These are phyloP conservation scores for Malassezia sympodialis DNA, from an alignment of 1,284 basidiomycete species.

Conservation along the genomic window DNA sequence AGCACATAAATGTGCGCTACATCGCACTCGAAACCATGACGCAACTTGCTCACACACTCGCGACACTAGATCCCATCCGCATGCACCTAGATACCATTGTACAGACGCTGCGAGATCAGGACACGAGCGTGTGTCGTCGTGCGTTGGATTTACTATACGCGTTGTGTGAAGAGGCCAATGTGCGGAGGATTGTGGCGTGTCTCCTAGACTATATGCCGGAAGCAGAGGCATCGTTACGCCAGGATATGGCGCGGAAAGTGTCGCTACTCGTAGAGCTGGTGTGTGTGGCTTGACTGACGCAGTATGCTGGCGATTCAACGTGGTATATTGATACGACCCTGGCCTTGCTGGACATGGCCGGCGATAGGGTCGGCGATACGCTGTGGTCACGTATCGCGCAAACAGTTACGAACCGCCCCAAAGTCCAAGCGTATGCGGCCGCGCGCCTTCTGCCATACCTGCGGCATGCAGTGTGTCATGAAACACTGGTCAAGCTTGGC, in stretches of 20 bases:
- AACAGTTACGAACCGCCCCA: slow-evolving; percentile 95
- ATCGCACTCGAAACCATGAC: slow-evolving; percentile 97
- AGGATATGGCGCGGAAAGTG: slow-evolving; percentile 98
- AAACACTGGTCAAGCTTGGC: slow-evolving; percentile 92
- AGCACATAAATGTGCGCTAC: slow-evolving; percentile 97
- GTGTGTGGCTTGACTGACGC: slow-evolving; percentile 40
- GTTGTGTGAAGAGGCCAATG: slow-evolving; percentile 95
- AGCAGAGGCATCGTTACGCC: slow-evolving; percentile 87
- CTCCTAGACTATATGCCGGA: slow-evolving; percentile 81
- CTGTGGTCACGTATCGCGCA: slow-evolving; percentile 99
- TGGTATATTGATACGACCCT: slow-evolving; percentile 55
- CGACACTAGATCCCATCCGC: slow-evolving; percentile 78
- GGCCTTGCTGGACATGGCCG: slow-evolving; percentile 86
- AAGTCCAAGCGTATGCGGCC: slow-evolving; percentile 77
- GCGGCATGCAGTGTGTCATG: slow-evolving; percentile 77
- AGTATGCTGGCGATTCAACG: slow-evolving; percentile 68
- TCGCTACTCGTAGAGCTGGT: slow-evolving; percentile 77
- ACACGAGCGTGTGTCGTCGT: slow-evolving; percentile 87
- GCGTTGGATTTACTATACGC: slow-evolving; percentile 93
- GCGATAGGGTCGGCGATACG: slow-evolving; percentile 95
- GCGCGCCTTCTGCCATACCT: slow-evolving; percentile 64
- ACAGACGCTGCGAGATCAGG: slow-evolving; percentile 82
- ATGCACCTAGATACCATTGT: slow-evolving; percentile 93
- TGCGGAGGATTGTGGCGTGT: slow-evolving; percentile 87
- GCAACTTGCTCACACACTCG: slow-evolving; percentile 80